These are phyloP conservation scores for Lepiota brunneoincarnata DNA, from an alignment of 768 basidiomycete genomes.

Conservation along the genomic window DNA sequence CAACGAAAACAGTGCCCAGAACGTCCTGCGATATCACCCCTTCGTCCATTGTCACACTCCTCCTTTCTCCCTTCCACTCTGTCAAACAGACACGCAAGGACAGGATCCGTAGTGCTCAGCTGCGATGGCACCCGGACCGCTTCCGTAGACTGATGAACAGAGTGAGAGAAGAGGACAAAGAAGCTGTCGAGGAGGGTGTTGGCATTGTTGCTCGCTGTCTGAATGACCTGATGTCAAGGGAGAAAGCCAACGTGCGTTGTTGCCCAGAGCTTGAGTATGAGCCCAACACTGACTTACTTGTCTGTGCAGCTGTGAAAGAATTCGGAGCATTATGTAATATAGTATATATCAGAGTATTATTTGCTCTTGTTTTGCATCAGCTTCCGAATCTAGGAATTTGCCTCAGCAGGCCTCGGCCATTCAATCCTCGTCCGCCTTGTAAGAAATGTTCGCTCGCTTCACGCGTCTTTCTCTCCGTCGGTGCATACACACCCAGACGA, in stretches of 20 bases:
- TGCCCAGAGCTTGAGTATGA: too few species aligned
- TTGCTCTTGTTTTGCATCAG: conserved; percentile 8
- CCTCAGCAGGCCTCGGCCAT: not conserved
- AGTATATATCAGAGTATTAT: not conserved
- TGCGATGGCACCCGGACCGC: conserved; percentile 82
- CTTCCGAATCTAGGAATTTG: not conserved
- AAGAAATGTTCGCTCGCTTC: conserved; percentile 51
- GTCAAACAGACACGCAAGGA: conserved; percentile 56
- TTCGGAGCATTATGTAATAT: too few species aligned
- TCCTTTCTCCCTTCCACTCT: conserved; percentile 67
- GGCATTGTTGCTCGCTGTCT: conserved; percentile 65
- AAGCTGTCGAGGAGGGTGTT: conserved; percentile 56
- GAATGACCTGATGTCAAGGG: conserved; percentile 58
- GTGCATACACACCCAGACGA: conserved; percentile 45
- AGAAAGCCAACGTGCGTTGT: conserved; percentile 20
- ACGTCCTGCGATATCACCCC: conserved; percentile 49
- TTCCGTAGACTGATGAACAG: conserved; percentile 56
- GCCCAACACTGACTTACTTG: too few species aligned
- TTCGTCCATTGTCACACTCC: conserved; percentile 53
- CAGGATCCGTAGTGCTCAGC: conserved; percentile 60
- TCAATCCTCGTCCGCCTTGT: not conserved
- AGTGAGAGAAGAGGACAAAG: conserved; percentile 51
- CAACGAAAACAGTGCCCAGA: conserved; percentile 42
- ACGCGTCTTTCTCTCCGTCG: conserved; percentile 52
- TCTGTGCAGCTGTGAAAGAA: too few species aligned